Base-by-base conservation (phyloP, 768 basidiomycete species). In the Serendipita indica region DNA sequence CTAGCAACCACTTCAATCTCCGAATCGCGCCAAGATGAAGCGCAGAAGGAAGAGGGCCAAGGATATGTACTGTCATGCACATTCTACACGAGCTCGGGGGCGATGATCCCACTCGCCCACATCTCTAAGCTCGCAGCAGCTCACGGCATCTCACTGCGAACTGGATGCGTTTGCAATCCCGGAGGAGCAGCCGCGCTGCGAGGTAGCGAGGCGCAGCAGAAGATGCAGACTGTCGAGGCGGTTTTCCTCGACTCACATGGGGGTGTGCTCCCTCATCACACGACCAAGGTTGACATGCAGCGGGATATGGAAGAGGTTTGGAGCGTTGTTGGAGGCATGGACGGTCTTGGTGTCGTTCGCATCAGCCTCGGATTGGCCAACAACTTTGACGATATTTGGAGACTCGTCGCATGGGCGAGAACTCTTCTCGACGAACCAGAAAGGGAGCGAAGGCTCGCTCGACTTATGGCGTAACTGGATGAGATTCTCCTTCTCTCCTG, bases 121-220 rank as follows among this genome's bases (percentile, higher is more conserved):
- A 20, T 46, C 45, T 46, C 45, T 10, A 14, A 20, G 12, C 12
- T 16, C 10, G 58, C 61, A 35, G 14, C 41, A 16, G 25, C 33
- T 37, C 39, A 77, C 62, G 77, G 75, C 56, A 82, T 90, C 59
- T 88, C 86, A 14, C 70, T 90, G 32, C 81, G 88, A 39, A 86
- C 87, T 2, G 88, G 88, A 0, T 91, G 88, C 68, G 83, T 89
- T 79, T 91, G 89, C 66, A 91, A 90, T 63, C 86, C 88, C 14
- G 89, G 89, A 7, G 88, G 41, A 4, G 3, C 41, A n/a, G 41
- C 41, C 27, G 41, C 41, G 16, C 41, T 43, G n/a, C 3, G 41
- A 4, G 41, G 41, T 4, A 43, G 27, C 6, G 16, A 4, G 6
- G 27, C 27, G 6, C 41, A 43, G 27, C n/a, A 43, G 41, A n/a